These are phyloP conservation scores for Trichophyton benhamiae DNA, from an alignment of 2,329 filamentous ascomycete genomes.

Conservation along the genomic window DNA sequence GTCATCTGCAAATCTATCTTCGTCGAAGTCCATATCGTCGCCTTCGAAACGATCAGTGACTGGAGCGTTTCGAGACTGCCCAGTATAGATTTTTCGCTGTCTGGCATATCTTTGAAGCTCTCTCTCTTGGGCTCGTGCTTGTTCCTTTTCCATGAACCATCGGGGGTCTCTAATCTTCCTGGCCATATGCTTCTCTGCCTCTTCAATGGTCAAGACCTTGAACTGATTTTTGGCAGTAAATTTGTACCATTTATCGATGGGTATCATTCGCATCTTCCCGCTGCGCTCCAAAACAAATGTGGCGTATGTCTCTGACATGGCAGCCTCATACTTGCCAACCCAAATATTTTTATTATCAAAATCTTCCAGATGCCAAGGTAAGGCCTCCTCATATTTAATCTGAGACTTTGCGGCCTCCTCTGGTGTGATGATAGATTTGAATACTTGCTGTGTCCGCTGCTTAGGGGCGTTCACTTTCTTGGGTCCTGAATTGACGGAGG, in stretches of 20 bases:
- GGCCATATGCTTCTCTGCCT: slow-evolving; percentile 72
- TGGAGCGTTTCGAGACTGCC: slow-evolving; percentile 34
- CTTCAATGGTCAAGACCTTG: slow-evolving; percentile 64
- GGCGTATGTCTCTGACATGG: slow-evolving; percentile 67
- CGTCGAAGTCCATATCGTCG: slow-evolving; percentile 56
- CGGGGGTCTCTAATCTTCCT: slow-evolving; percentile 64
- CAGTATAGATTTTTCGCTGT: slow-evolving; percentile 35
- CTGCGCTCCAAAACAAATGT: slow-evolving; percentile 64
- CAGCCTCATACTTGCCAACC: slow-evolving; percentile 82
- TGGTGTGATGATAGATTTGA: slow-evolving; percentile 62
- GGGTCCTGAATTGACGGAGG: slow-evolving; percentile 56
- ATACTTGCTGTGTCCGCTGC: slow-evolving; percentile 79
- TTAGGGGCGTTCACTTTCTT: slow-evolving; percentile 54
- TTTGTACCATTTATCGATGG: slow-evolving; percentile 91
- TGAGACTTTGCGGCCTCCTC: slow-evolving; percentile 56
- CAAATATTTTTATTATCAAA: slow-evolving; percentile 91
- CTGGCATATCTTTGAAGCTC: slow-evolving; percentile 46
- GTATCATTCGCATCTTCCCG: slow-evolving; percentile 67
- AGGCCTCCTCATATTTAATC: slow-evolving; percentile 77
- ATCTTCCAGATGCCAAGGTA: slow-evolving; percentile 95
- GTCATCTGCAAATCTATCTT: slow-evolving; percentile 72
- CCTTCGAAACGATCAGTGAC: slow-evolving; percentile 43
- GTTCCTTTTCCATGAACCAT: slow-evolving; percentile 61
- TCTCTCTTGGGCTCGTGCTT: slow-evolving; percentile 42
- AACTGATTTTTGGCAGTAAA: slow-evolving; percentile 46